Percentiles rank a stretch among this genome's conserved stretches.
These are phyloP conservation scores for Aspergillus sp. DNA, from an alignment of 2,329 filamentous ascomycete genomes.

Conservation along the genomic window DNA sequence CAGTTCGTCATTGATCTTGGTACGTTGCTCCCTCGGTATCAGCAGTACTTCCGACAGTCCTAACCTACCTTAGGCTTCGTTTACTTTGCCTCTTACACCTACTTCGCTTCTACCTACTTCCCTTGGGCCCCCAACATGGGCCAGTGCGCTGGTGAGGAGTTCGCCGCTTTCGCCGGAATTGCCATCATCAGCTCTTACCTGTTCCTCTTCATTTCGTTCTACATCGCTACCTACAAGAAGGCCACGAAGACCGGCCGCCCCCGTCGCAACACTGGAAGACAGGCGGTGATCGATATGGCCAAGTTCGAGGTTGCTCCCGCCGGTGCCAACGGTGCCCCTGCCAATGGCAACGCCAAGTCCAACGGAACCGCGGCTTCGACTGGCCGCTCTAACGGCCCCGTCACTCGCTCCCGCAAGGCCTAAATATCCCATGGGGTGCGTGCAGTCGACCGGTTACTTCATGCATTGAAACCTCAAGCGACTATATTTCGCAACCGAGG, in stretches of 20 bases:
- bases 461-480: not conserved
- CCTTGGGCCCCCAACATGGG: slow-evolving; percentile 78
- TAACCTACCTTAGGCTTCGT: slow-evolving; percentile 70
- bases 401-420: slow-evolving; percentile 49
- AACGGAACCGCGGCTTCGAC: slow-evolving; percentile 36
- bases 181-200: slow-evolving; percentile 92
- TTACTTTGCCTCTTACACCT: slow-evolving; percentile 99
- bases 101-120: slow-evolving; percentile 93
- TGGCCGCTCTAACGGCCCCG: slow-evolving; percentile 43
- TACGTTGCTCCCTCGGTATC: slow-evolving; percentile 46
- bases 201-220: slow-evolving; percentile 98
- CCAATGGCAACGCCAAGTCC: slow-evolving; percentile 28
- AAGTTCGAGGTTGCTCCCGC: slow-evolving; percentile 61
- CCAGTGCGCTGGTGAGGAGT: slow-evolving; percentile 92
- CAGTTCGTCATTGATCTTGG: slow-evolving; percentile 97
- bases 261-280: slow-evolving; percentile 67
- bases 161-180: slow-evolving; percentile 89
- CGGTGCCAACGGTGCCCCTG: slow-evolving; percentile 19
- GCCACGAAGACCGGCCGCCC: slow-evolving; percentile 47
- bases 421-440: slow-evolving; percentile 23
- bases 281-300: slow-evolving; percentile 81
- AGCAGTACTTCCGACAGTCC: slow-evolving; percentile 11
- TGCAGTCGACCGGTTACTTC: not conserved
- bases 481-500: not conserved
- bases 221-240: slow-evolving; percentile 91